Percentiles rank a stretch among this genome's conserved stretches.
These are phyloP conservation scores for Coemansia sp. DNA, from an alignment of 192 early-diverging fungal genomes.

Conservation along the genomic window DNA sequence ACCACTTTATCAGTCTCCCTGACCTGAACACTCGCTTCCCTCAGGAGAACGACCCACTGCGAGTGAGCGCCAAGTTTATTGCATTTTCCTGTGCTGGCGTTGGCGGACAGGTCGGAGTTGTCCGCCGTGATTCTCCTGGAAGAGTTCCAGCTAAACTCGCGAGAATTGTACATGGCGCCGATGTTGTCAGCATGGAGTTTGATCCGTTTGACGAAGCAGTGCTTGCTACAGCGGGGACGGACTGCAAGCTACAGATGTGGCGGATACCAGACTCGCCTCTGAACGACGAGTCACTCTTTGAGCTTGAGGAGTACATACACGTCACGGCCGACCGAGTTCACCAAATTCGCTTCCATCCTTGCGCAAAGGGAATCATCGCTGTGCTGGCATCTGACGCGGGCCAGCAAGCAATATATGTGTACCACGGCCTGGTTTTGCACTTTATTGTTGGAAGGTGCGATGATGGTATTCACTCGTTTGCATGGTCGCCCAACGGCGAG, in stretches of 20 bases:
- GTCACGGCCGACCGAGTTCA: constrained; percentile 43
- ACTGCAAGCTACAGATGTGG: constrained; percentile 50
- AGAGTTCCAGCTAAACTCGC: constrained; percentile 51
- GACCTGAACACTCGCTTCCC: constrained; percentile 39
- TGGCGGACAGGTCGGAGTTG: constrained; percentile 80
- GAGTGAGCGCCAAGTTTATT: constrained; percentile 65
- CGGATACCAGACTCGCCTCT: constrained; percentile 38
- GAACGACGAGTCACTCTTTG: constrained; percentile 30
- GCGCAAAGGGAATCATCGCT: constrained; percentile 30
- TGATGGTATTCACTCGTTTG: constrained; percentile 50
- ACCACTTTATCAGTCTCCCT: constrained; percentile 69
- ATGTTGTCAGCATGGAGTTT: constrained; percentile 70
- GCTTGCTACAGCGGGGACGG: constrained; percentile 42
- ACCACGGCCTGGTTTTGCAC: constrained; percentile 38
- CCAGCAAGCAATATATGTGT: constrained; percentile 38
- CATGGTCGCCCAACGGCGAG: constrained; percentile 70
- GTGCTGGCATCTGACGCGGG: constrained; percentile 37
- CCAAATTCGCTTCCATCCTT: constrained; percentile 51
- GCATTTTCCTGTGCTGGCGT: constrained; percentile 75
- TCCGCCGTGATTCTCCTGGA: constrained; percentile 69
- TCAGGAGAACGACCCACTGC: constrained; percentile 35
- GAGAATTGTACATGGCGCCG: constrained; percentile 53
- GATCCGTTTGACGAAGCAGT: constrained; percentile 70
- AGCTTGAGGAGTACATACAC: constrained; percentile 46
- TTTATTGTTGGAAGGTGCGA: constrained; percentile 36